These are phyloP conservation scores for Phenoliferia sp. DNA, from an alignment of 1,284 basidiomycete genomes.

Conservation along the genomic window DNA sequence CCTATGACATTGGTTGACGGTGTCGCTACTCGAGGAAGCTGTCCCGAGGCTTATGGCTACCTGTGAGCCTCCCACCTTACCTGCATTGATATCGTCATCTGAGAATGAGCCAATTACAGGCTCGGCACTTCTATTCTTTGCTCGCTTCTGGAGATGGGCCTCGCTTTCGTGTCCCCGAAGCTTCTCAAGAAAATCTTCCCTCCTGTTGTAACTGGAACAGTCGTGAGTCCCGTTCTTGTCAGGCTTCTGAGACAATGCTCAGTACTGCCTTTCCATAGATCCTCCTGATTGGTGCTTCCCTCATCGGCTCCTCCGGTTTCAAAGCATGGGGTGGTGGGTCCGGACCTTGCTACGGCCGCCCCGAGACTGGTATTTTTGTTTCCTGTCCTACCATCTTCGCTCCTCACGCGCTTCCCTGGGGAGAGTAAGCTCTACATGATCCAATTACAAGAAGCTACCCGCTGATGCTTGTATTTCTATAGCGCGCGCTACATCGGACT, in stretches of 20 bases:
- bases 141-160: constrained; percentile 69
- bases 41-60: constrained; percentile 63
- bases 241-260: constrained; percentile 55
- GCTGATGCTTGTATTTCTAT: too few species aligned
- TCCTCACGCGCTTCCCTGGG: constrained; percentile 43
- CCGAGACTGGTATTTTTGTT: constrained; percentile 59
- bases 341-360: constrained; percentile 54
- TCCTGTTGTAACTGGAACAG: constrained; percentile 65
- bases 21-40: constrained; percentile 55
- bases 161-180: constrained; percentile 61
- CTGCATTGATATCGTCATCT: constrained; percentile 1
- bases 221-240: constrained; percentile 52
- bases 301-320: constrained; percentile 68
- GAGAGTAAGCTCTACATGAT: background rate
- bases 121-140: constrained; percentile 70
- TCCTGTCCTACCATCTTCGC: constrained; percentile 66
- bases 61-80: constrained; percentile 41
- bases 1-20: constrained; percentile 59
- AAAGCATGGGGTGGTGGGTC: constrained; percentile 67
- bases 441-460: too few species aligned
- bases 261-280: constrained; percentile 40
- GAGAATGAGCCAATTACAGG: background rate
- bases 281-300: constrained; percentile 64
- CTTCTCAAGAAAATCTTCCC: constrained; percentile 67
- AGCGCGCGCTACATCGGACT: constrained; percentile 76